Conservation (phyloP, 495 filamentous ascomycete genomes). For the Podospora comata region DNA sequence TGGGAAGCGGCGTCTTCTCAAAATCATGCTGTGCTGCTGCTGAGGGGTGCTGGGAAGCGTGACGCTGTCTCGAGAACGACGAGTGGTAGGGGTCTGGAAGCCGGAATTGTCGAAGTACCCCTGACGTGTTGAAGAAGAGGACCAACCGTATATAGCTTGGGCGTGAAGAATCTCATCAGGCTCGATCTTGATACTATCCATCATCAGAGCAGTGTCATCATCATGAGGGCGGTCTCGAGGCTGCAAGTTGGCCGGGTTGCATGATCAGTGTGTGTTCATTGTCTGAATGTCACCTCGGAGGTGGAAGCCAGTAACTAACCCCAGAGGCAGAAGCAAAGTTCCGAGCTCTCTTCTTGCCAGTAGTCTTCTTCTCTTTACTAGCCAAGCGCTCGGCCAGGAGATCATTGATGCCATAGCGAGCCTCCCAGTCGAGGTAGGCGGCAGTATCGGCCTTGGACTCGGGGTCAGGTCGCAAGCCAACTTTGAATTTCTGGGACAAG, state of each 20-base stretch:
- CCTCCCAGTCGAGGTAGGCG: conserved; percentile 69
- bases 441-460: conserved; percentile 49
- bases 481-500: conserved; percentile 68
- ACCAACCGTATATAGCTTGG: conserved; percentile 17
- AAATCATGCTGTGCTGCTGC: conserved; percentile 14
- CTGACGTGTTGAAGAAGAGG: conserved; percentile 16
- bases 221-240: neutral
- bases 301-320: conserved; percentile 14
- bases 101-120: conserved; percentile 21
- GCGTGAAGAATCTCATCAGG: conserved; percentile 25
- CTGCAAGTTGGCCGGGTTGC: neutral
- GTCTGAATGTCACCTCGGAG: neutral
- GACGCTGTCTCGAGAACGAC: conserved; percentile 20
- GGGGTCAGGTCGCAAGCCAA: conserved; percentile 61
- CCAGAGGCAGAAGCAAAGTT: conserved; percentile 5
- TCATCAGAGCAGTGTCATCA: neutral
- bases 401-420: conserved; percentile 56
- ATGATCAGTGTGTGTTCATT: neutral
- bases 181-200: conserved; percentile 25
- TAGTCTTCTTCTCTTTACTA: conserved; percentile 65
- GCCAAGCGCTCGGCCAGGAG: conserved; percentile 68
- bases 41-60: conserved; percentile 23
- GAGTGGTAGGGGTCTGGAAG: conserved; percentile 25
- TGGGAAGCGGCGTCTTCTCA: conserved; percentile 15
- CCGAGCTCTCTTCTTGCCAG: conserved; percentile 26